phyloP scores from a whole-genome alignment of 2,329 filamentous ascomycete genomes.

The Alternaria novae-zelandiae region DNA sequence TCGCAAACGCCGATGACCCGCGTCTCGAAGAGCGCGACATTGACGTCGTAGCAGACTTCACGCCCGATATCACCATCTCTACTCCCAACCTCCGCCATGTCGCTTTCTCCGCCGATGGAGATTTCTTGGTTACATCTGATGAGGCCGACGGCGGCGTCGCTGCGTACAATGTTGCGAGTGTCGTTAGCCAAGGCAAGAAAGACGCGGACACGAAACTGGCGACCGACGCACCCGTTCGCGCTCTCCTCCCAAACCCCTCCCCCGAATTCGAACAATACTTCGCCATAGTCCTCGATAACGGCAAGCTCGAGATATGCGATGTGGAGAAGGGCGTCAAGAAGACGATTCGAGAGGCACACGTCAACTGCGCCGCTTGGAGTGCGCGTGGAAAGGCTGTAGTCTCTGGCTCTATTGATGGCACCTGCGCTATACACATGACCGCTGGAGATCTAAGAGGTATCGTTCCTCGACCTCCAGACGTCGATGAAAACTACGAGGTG shows the following conservation, averaged over 20 bases:
- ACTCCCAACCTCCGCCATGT: conserved; percentile 85
- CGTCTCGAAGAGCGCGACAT: conserved; percentile 51
- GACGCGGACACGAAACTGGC: conserved; percentile 75
- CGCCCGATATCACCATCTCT: conserved; percentile 74
- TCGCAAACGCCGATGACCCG: conserved; percentile 8
- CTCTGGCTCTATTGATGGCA: conserved; percentile 82
- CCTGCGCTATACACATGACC: conserved; percentile 81
- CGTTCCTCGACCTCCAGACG: conserved; percentile 76
- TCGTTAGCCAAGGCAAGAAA: conserved; percentile 66
- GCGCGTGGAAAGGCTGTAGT: conserved; percentile 90
- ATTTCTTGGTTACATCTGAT: conserved; percentile 80
- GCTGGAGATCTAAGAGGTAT: conserved; percentile 77
- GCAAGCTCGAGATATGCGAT: conserved; percentile 84
- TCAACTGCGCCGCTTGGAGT: conserved; percentile 90
- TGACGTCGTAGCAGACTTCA: conserved; percentile 73
- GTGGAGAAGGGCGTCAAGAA: conserved; percentile 63
- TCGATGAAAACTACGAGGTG: conserved; percentile 68
- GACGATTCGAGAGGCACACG: conserved; percentile 71
- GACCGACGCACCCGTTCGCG: conserved; percentile 76
- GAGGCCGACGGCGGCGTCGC: conserved; percentile 81
- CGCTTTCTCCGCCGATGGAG: conserved; percentile 88
- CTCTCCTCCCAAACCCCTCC: conserved; percentile 80
- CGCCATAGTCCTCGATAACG: conserved; percentile 79
- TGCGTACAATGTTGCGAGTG: conserved; percentile 75
- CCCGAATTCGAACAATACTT: conserved; percentile 75